Base-by-base conservation (phyloP, 495 filamentous ascomycete genomes). In the Astrocystis sublimbata region DNA sequence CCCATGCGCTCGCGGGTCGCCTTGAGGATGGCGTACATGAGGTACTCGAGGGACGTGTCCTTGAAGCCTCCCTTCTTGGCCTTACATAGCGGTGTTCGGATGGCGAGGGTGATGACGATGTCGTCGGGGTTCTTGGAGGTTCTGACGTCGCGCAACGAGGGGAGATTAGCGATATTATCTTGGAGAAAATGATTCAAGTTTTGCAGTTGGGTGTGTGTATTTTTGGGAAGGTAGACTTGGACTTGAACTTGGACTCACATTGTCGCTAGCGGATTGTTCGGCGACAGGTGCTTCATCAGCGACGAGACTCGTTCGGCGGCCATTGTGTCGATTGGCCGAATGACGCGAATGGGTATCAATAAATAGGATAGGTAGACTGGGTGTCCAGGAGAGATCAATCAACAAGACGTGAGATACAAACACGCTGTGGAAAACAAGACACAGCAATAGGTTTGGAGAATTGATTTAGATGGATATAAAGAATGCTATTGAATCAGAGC, bases 101-200 rank as follows among this genome's bases (percentile, higher is more conserved):
- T 76, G 6, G 89, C 89, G 46, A 90, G 81, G 15, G 91, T 96
- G 66, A 98, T 94, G 64, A 98, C 94, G 17, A 97, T 83, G 83
- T 98, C 94, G 76, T 98, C 94, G 61, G 93, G 86, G 74, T 93
- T 96, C 81, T 97, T 93, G 60, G 90, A 88, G 21, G 91, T 94
- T 75, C 93, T 97, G 68, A 52, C 54, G 33, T 45, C 42, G n/a
- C 36, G 24, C 19, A 42, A 19, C 7, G 3, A 36, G 19, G 21
- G 10, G 46, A n/a, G n/a, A n/a, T 42, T 17, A 45, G 26, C 23
- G 35, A 45, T 8, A 19, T 33, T 9, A 15, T 26, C n/a, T n/a
- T n/a, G n/a, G n/a, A n/a, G n/a, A n/a, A n/a, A n/a, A n/a, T n/a
- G n/a, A n/a, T n/a, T n/a, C n/a, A n/a, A n/a, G n/a, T n/a, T n/a